Conservation (phyloP, 2,329 filamentous ascomycete genomes). For the Trichoderma endophyticum region DNA sequence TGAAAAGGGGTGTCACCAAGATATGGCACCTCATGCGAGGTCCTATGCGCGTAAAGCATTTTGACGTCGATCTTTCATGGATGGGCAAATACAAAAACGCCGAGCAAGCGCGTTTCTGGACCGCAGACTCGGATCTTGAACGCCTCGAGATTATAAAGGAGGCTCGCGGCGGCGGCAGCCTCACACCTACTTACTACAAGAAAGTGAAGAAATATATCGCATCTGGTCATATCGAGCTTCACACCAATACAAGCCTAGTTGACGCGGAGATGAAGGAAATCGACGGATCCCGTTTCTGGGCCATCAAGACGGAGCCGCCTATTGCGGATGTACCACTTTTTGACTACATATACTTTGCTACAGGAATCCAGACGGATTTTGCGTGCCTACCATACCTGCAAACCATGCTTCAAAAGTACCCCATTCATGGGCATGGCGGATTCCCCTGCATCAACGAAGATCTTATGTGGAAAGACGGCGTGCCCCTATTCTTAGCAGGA, state of each 20-base stretch:
- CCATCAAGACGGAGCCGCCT: constrained; percentile 51
- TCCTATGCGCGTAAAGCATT: constrained; percentile 63
- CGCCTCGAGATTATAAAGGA: constrained; percentile 61
- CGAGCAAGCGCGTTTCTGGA: constrained; percentile 74
- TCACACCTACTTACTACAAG: constrained; percentile 66
- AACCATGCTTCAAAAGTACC: constrained; percentile 56
- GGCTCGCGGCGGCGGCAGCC: constrained; percentile 72
- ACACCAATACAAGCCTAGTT: constrained; percentile 55
- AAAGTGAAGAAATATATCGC: constrained; percentile 60
- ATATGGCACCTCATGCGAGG: constrained; percentile 69
- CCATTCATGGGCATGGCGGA: constrained; percentile 61
- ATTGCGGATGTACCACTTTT: constrained; percentile 52
- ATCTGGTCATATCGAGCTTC: constrained; percentile 50
- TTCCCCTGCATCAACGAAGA: constrained; percentile 73
- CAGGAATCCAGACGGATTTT: constrained; percentile 65
- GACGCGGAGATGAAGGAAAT: constrained; percentile 48
- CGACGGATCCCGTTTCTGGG: constrained; percentile 36
- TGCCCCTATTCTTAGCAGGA: constrained; percentile 71
- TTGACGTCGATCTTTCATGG: constrained; percentile 74
- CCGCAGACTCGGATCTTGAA: constrained; percentile 67
- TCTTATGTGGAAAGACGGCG: constrained; percentile 69
- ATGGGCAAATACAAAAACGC: constrained; percentile 79
- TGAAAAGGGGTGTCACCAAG: constrained; percentile 62
- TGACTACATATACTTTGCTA: constrained; percentile 74
- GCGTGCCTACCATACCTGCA: constrained; percentile 58